A percentile compares a stretch with the other conserved stretches of the same genome.
These are phyloP conservation scores for Albizia julibrissin DNA, from an alignment of 306 rosid species.

Conservation along the genomic window DNA sequence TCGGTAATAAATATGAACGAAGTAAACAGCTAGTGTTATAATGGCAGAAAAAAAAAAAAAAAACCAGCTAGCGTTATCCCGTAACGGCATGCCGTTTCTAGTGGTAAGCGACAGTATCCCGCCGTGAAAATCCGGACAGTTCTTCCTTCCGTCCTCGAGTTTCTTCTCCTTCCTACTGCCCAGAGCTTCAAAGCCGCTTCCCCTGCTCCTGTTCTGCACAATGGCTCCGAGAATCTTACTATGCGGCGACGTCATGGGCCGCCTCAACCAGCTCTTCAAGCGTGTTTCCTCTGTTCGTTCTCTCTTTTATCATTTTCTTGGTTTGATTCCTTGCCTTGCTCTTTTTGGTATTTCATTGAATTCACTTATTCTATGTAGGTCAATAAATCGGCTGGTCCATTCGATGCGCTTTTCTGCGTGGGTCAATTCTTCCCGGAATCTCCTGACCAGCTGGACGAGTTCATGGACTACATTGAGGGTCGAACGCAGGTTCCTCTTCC, in stretches of 20 bases:
- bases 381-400: conserved; percentile 96
- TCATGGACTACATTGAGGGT: conserved; percentile 63
- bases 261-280: conserved; percentile 85
- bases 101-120: neutral
- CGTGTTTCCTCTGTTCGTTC: conserved; percentile 74
- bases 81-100: neutral
- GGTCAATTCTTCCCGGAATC: conserved; percentile 96
- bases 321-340: conserved; percentile 15
- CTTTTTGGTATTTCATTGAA: neutral
- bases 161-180: neutral
- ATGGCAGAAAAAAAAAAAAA: too few relatives aligned
- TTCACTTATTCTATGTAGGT: conserved; percentile 55
- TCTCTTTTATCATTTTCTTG: conserved; percentile 31
- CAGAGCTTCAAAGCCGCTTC: neutral
- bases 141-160: neutral
- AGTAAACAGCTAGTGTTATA: neutral
- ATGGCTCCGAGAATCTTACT: conserved; percentile 89
- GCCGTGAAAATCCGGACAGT: neutral
- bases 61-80: too few relatives aligned
- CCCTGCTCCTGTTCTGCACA: neutral
- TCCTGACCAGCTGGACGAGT: conserved; percentile 63
- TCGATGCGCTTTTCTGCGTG: conserved; percentile 85
- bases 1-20: too few relatives aligned
- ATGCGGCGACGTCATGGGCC: conserved; percentile 86
- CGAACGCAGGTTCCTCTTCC: conserved; percentile 70